Evolutionary conservation across 1,284 basidiomycete species (phyloP).

Genomic region (Trichosporon faecale): DNA sequence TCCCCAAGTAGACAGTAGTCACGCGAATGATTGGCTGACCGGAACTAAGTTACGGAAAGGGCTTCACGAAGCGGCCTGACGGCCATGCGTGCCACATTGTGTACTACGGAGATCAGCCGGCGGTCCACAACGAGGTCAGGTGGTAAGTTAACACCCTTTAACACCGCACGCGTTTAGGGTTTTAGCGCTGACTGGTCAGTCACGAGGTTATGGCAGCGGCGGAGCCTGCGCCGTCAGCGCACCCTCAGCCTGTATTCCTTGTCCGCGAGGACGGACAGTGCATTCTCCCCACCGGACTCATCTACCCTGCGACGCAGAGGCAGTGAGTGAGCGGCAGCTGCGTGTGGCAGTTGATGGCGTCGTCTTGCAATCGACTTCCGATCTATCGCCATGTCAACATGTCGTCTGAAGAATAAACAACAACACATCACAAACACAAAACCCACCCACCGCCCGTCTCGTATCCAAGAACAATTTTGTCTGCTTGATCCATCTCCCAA

Average conservation of each 20-base stretch:
- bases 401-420: not conserved
- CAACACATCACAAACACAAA: not conserved
- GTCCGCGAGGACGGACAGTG: constrained; percentile 78
- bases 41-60: constrained; percentile 75
- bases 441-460: not conserved
- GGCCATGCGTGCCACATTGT: constrained; percentile 55
- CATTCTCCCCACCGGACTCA: constrained; percentile 80
- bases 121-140: constrained; percentile 78
- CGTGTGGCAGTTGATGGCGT: not conserved
- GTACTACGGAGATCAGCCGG: constrained; percentile 85
- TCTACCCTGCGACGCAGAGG: constrained; percentile 60
- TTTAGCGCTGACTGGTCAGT: constrained; percentile 20
- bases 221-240: constrained; percentile 45
- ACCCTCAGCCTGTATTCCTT: constrained; percentile 70
- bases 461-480: not conserved
- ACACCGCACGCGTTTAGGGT: not conserved
- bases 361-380: not conserved
- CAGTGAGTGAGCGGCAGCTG: not conserved
- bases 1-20: not conserved
- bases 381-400: not conserved
- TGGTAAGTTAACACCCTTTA: constrained; percentile 59
- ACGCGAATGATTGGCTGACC: constrained; percentile 25
- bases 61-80: constrained; percentile 77
- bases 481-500: not conserved
- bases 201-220: constrained; percentile 59